Base-by-base conservation (phyloP, 108 stramenopile species). In the Cyclotella baltica region DNA sequence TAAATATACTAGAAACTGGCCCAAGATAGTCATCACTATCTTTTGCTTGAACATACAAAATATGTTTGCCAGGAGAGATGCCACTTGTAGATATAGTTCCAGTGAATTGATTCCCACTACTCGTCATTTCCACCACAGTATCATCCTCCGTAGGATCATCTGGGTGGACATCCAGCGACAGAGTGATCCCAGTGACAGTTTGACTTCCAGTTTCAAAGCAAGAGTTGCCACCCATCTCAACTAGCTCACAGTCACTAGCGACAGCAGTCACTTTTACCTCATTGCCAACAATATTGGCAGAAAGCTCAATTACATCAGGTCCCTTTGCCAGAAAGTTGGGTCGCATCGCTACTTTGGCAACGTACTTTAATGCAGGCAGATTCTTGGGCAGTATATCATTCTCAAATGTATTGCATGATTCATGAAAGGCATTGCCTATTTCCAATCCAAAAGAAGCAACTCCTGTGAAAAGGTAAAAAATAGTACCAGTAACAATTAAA, bases 391-490 rank as follows among this genome's bases (percentile, higher is more conserved):
- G 22, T 18, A 86, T 74, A 18, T 65, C 52, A 20, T 75, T 27
- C 51, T 85, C 77, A 65, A 90, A 88, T 33, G 50, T 47, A 22
- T 36, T 27, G 37, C 89, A 90, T 25, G 73, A 70, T 51, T 83
- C 70, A 31, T 82, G 72, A 55, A 86, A 88, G 0, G 59, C 70
- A 10, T 73, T 55, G 4, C 89, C 89, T 51, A 90, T 56, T 57
- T 90, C 89, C 30, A 76, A 86, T 2, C 75, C 77, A 27, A 85
- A 57, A 35, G 80, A 71, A 20, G 85, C 77, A 8, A 80, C 85
- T n/a, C 89, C 84, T 0, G n/a, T n/a, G n/a, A n/a, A n/a, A n/a
- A n/a, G n/a, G n/a, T n/a, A n/a, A n/a, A n/a, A n/a, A n/a, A n/a
- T n/a, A n/a, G n/a, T n/a, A n/a, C n/a, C n/a, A n/a, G n/a, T n/a